These are phyloP conservation scores for Eimeria sp. DNA, from an alignment of 169 alveolate genomes.

Conservation along the genomic window DNA sequence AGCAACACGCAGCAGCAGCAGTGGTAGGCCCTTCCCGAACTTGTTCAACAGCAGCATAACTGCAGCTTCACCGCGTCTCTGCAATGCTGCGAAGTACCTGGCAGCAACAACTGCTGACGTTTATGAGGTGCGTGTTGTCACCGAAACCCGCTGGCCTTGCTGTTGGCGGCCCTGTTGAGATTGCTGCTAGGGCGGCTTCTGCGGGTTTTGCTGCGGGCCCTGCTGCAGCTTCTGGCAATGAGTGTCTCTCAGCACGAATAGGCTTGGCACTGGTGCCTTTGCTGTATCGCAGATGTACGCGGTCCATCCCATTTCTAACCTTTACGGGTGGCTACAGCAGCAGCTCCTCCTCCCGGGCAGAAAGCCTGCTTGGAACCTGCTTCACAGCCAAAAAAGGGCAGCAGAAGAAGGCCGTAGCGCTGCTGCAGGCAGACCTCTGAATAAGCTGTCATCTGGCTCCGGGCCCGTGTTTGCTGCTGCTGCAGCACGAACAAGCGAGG, in stretches of 20 bases:
- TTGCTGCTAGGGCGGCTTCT: neutral
- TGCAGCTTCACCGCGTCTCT: neutral
- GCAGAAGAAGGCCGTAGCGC: neutral
- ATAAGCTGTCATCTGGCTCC: neutral
- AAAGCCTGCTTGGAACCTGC: neutral
- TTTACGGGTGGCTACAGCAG: constrained; percentile 44
- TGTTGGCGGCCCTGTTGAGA: neutral
- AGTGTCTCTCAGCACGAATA: neutral
- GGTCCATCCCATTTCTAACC: constrained; percentile 22
- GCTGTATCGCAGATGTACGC: constrained; percentile 46
- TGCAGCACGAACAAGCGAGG: neutral
- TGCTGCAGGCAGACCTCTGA: neutral
- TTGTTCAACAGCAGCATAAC: neutral
- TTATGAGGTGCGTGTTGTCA: neutral
- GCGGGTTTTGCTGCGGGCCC: neutral
- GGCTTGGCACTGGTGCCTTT: neutral
- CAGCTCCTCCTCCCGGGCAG: constrained; percentile 9
- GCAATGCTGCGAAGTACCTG: constrained; percentile 10
- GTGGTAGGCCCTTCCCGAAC: neutral
- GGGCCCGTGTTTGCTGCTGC: neutral
- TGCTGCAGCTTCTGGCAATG: neutral
- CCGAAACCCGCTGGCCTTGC: neutral
- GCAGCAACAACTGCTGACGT: constrained; percentile 9
- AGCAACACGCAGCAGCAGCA: neutral
- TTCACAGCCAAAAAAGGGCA: neutral